Evolutionary conservation across 2,329 filamentous ascomycete species (phyloP), one percentile per base, ranked within the genome.

Genomic region (Byssothecium circinans): DNA sequence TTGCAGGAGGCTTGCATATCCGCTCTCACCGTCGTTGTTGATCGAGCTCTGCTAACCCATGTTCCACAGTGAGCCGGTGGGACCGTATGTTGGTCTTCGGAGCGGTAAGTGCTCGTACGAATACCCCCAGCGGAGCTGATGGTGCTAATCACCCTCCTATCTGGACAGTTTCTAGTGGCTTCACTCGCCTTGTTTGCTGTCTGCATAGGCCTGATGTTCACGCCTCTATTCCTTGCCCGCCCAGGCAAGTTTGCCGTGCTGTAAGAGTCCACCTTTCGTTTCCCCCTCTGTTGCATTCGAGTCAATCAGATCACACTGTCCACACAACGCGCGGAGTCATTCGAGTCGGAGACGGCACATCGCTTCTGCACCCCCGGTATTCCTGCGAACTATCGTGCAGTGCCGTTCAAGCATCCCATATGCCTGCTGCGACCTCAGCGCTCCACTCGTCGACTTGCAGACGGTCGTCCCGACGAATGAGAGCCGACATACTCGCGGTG

Each of bases 241-340:
- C 91, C 92, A 60, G 84, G 88, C 74, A 99, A 97, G 79, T 96
- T 99, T 78, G 91, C 92, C 45, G 91, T 95, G 57, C 74, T 97
- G 94, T 97, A 85, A 88, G 92, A 92, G 36, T 39, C n/a, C 12
- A 22, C 53, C 19, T 17, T 36, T 36, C 20, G 2, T 36, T 12
- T 57, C 58, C 41, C 40, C 44, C 52, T 32, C 50, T 46, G 55
- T 52, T 56, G 42, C 49, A 43, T 52, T 43, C 37, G 20, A 33
- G 45, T 53, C 55, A 49, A 49, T 44, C 53, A 48, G 42, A 52
- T 30, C 34, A 15, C 45, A 51, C 50, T 50, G 53, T 56, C 52
- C 58, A 54, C 56, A 39, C 39, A 35, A 40, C 51, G 36, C 49
- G 12, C 53, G 47, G 46, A 45, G 40, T 59, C 53, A 44, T 54